These are phyloP conservation scores for Tilletia indica DNA, from an alignment of 1,284 basidiomycete genomes.

Conservation along the genomic window DNA sequence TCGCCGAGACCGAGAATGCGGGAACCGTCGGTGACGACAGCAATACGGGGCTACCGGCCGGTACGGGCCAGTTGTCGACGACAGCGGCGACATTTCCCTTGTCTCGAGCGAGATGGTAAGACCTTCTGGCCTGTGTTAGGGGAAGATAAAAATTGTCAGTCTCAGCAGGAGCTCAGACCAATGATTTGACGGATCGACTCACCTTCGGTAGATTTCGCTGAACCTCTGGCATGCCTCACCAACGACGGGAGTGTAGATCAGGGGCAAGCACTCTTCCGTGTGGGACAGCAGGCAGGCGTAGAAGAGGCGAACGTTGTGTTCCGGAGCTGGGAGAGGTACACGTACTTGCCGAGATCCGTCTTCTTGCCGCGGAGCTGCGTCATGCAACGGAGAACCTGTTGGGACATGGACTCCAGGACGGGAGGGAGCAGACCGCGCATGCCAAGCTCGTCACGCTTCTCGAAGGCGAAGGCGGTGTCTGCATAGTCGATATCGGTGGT, in stretches of 20 bases:
- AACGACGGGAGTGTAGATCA: constrained; percentile 83
- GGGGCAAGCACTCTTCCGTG: constrained; percentile 66
- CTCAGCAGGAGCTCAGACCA: not conserved
- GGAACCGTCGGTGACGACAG: constrained; percentile 71
- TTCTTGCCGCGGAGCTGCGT: constrained; percentile 72
- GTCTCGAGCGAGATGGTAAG: constrained; percentile 61
- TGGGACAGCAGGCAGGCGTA: constrained; percentile 63
- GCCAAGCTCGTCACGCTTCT: constrained; percentile 70
- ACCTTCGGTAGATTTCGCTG: constrained; percentile 60
- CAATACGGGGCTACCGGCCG: constrained; percentile 52
- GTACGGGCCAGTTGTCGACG: constrained; percentile 72
- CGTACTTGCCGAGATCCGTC: constrained; percentile 73
- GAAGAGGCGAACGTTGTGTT: constrained; percentile 70
- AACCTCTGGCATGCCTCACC: constrained; percentile 75
- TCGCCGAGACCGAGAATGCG: constrained; percentile 91
- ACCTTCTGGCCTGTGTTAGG: constrained; percentile 66
- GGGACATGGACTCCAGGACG: constrained; percentile 60
- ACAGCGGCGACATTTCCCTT: constrained; percentile 73
- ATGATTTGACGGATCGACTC: constrained; percentile 23
- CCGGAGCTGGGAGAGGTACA: constrained; percentile 73
- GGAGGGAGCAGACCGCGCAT: constrained; percentile 70
- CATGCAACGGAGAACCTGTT: constrained; percentile 67
- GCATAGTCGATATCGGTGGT: constrained; percentile 24
- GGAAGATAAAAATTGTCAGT: not conserved
- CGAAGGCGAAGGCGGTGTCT: constrained; percentile 66